A percentile compares a stretch with the other conserved stretches of the same genome.
These are phyloP conservation scores for Hirsutella rhossiliensis DNA, from an alignment of 2,329 filamentous ascomycete genomes.

Conservation along the genomic window DNA sequence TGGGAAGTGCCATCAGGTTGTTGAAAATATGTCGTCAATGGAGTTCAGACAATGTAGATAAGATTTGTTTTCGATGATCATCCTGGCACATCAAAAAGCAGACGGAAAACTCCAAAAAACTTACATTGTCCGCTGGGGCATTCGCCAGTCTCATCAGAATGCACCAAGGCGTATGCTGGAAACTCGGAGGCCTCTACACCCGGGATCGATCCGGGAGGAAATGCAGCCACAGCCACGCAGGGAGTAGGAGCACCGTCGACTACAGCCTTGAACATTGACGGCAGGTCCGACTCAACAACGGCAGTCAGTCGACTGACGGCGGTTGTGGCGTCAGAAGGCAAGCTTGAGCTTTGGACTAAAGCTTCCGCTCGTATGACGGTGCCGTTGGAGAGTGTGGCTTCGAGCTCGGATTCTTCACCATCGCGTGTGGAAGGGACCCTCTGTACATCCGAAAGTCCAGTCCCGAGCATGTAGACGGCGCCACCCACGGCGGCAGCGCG, in stretches of 20 bases:
- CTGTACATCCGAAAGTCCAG: slow-evolving; percentile 38
- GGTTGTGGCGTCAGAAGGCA: slow-evolving; percentile 11
- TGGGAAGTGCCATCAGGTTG: slow-evolving; percentile 58
- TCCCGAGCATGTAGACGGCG: slow-evolving; percentile 76
- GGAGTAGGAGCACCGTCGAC: slow-evolving; percentile 67
- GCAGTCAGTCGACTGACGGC: slow-evolving; percentile 50
- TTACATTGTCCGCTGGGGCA: slow-evolving; percentile 84
- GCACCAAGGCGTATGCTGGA: slow-evolving; percentile 52
- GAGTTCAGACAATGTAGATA: slow-evolving; percentile 99
- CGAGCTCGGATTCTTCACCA: slow-evolving; percentile 17
- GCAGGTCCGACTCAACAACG: slow-evolving; percentile 55
- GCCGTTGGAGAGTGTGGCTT: slow-evolving; percentile 43
- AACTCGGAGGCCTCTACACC: slow-evolving; percentile 20
- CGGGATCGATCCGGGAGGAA: slow-evolving; percentile 41
- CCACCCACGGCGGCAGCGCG: slow-evolving; percentile 86
- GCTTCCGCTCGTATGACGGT: slow-evolving; percentile 42
- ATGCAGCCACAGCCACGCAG: slow-evolving; percentile 58
- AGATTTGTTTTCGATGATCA: slow-evolving; percentile 74
- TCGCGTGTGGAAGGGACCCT: slow-evolving; percentile 6
- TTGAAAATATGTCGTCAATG: slow-evolving; percentile 82
- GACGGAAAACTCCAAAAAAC: slow-evolving; percentile 27
- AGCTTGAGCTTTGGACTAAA: slow-evolving; percentile 34
- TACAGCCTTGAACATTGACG: slow-evolving; percentile 53
- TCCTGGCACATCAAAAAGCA: slow-evolving; percentile 50
- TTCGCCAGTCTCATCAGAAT: slow-evolving; percentile 87